phyloP scores from a whole-genome alignment of 1,139 yeast species.

The Sugiyamaella grinbergsii region DNA sequence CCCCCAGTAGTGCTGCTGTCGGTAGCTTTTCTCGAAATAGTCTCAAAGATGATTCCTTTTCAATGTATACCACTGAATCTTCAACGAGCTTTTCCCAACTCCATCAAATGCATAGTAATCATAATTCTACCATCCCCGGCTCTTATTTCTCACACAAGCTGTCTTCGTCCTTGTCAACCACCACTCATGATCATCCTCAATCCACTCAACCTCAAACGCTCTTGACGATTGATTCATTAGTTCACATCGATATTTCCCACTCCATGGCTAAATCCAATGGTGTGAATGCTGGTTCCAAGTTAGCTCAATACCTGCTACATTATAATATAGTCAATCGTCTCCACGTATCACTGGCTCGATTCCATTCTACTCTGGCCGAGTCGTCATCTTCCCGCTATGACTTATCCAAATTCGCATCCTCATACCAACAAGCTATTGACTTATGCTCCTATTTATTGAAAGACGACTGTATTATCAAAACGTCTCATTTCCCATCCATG shows the following conservation, averaged over 20 bases:
- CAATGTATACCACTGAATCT: constrained; percentile 13
- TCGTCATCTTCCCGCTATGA: constrained; percentile 28
- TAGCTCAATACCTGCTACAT: constrained; percentile 32
- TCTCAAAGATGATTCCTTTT: constrained; percentile 10
- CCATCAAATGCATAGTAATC: constrained; percentile 3
- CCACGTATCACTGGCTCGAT: constrained; percentile 29
- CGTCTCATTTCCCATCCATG: constrained; percentile 29
- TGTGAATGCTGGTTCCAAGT: constrained; percentile 28
- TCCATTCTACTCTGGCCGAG: constrained; percentile 27
- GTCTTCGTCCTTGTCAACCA: constrained; percentile 10
- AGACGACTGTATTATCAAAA: constrained; percentile 26
- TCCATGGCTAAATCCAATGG: constrained; percentile 27
- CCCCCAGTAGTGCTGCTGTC: neutral
- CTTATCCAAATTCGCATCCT: constrained; percentile 32
- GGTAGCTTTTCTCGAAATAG: constrained; percentile 6
- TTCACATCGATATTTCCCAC: constrained; percentile 30
- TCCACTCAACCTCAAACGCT: constrained; percentile 13
- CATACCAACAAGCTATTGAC: constrained; percentile 35
- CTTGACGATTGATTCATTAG: constrained; percentile 30
- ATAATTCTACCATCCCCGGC: neutral
- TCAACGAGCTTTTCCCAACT: neutral
- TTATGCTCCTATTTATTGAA: constrained; percentile 32
- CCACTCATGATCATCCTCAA: neutral
- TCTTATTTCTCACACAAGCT: constrained; percentile 9
- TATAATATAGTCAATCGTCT: constrained; percentile 33